Evolutionary conservation across 371 early-diverging fungal species (phyloP).

Genomic region (Mortierella sp.): DNA sequence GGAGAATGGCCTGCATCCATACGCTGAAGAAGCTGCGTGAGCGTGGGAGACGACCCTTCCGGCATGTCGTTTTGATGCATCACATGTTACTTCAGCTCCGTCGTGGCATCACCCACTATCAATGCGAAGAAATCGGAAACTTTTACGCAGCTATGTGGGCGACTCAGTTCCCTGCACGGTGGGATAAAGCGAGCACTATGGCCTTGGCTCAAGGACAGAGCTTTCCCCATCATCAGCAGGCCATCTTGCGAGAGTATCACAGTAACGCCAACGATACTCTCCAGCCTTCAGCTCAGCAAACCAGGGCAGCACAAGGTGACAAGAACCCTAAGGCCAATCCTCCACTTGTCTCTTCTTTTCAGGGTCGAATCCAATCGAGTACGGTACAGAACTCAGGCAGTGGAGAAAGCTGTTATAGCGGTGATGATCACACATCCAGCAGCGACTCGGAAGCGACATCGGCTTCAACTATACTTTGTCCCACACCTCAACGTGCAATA

Average conservation of each 20-base stretch:
- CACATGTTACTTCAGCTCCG: conserved; percentile 32
- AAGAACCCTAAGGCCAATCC: conserved; percentile 20
- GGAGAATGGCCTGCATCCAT: conserved; percentile 36
- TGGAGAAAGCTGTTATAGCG: conserved; percentile 1
- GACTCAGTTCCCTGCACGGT: conserved; percentile 20
- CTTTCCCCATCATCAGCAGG: conserved; percentile 3
- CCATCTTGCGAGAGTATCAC: conserved; percentile 4
- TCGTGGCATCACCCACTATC: conserved; percentile 15
- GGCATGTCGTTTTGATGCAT: conserved; percentile 30
- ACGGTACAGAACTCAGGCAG: conserved; percentile 2
- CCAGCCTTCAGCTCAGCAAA: too few relatives aligned
- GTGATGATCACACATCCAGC: not conserved
- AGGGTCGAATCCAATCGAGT: conserved; percentile 20
- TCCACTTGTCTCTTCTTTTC: conserved; percentile 34
- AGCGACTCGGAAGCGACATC: not conserved
- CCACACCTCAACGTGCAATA: not conserved
- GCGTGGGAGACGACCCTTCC: conserved; percentile 35
- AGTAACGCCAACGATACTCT: too few relatives aligned
- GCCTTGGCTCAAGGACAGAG: conserved; percentile 10
- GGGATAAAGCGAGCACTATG: conserved; percentile 17
- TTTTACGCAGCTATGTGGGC: conserved; percentile 36
- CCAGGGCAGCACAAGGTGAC: not conserved
- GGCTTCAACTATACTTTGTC: not conserved
- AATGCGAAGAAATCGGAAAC: conserved; percentile 38
- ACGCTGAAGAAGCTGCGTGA: conserved; percentile 38